Conservation (phyloP, 176 grass and related monocot species). For the Phoenix roebelenii region DNA sequence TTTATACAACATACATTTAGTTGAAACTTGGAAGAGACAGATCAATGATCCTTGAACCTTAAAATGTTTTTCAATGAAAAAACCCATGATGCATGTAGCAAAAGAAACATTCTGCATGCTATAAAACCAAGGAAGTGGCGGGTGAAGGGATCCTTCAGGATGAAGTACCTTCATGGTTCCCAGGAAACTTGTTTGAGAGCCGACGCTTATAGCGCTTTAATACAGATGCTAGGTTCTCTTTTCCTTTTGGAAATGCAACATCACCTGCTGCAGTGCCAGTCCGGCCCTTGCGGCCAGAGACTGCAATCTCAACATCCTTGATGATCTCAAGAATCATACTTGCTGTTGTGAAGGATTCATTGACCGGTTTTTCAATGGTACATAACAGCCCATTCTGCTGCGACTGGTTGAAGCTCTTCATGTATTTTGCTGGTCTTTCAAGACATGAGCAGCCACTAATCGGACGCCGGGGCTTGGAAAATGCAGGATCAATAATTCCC, state of each 20-base stretch:
- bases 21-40: not conserved
- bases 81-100: slow-evolving; percentile 8
- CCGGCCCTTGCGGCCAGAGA: slow-evolving; percentile 83
- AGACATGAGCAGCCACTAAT: slow-evolving; percentile 45
- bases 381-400: slow-evolving; percentile 7
- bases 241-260: slow-evolving; percentile 91
- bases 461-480: slow-evolving; percentile 52
- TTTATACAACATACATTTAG: slow-evolving; percentile 12
- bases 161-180: slow-evolving; percentile 3
- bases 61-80: slow-evolving; percentile 15
- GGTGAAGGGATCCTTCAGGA: not conserved
- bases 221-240: slow-evolving; percentile 97
- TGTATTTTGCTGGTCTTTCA: slow-evolving; percentile 22
- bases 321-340: slow-evolving; percentile 61
- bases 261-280: slow-evolving; percentile 88
- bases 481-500: slow-evolving; percentile 86
- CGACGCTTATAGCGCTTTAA: slow-evolving; percentile 92
- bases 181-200: slow-evolving; percentile 44
- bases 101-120: not conserved
- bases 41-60: not conserved
- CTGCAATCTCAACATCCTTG: slow-evolving; percentile 60
- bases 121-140: not conserved
- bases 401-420: slow-evolving; percentile 20
- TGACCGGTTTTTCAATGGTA: slow-evolving; percentile 19
- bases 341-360: slow-evolving; percentile 52